Conservation (phyloP, 768 basidiomycete species). For the Phaeotremella skinneri region DNA sequence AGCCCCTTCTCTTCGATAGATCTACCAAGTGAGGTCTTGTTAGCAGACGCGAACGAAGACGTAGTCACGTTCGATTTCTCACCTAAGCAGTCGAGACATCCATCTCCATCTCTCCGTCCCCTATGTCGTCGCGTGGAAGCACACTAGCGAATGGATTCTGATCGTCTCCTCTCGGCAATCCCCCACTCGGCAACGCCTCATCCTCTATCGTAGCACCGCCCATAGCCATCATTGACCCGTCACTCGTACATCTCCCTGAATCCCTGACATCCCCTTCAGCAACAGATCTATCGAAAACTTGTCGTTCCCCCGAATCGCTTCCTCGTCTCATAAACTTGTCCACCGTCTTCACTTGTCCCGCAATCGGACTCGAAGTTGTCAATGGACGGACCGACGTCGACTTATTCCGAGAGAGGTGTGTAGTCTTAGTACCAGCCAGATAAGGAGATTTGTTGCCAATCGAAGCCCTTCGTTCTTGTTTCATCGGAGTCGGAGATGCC, state of each 20-base stretch:
- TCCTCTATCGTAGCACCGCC: neutral
- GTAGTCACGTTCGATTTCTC: too few species aligned
- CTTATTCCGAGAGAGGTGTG: neutral
- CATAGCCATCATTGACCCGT: neutral
- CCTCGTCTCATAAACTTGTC: neutral
- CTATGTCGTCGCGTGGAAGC: neutral
- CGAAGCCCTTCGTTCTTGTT: neutral
- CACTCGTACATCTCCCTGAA: neutral
- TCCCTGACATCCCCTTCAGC: too few species aligned
- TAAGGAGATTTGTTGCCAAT: neutral
- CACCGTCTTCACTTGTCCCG: neutral
- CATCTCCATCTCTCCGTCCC: neutral
- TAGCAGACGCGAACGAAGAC: too few species aligned
- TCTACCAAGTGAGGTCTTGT: too few species aligned
- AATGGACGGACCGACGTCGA: neutral
- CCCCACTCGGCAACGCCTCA: neutral
- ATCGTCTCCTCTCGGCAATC: neutral
- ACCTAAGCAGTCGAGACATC: neutral
- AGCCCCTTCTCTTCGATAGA: too few species aligned
- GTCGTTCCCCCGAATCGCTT: too few species aligned
- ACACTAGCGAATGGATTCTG: neutral
- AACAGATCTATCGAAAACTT: too few species aligned
- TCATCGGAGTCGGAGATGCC: neutral
- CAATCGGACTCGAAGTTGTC: neutral
- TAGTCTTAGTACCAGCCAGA: neutral